Conservation (phyloP, 1,139 yeast species). For the Saccharomycopsis hybrid region DNA sequence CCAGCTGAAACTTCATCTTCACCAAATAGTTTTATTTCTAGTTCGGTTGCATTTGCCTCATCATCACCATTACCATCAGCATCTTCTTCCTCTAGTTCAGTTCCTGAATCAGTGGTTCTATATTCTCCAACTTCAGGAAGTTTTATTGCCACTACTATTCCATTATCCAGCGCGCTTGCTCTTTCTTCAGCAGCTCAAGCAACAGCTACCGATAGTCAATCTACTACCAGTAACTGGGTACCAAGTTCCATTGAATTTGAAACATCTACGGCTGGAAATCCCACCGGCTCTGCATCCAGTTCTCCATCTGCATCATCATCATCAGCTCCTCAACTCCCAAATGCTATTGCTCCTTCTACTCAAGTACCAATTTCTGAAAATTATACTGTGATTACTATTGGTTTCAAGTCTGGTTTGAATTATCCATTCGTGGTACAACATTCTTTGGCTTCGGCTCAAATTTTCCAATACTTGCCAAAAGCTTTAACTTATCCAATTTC, state of each 20-base stretch:
- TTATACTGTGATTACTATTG: conserved; percentile 55
- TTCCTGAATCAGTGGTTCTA: conserved; percentile 10
- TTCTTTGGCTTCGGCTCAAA: conserved; percentile 67
- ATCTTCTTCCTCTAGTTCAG: background rate
- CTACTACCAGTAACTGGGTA: conserved; percentile 10
- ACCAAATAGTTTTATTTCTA: no score
- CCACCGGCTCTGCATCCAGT: conserved; percentile 32
- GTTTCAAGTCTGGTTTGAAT: conserved; percentile 63
- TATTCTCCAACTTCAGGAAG: conserved; percentile 10
- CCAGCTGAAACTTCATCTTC: no score
- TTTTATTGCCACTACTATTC: conserved; percentile 15
- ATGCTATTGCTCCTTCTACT: conserved; percentile 55
- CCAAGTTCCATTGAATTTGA: conserved; percentile 15
- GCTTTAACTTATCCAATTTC: conserved; percentile 50
- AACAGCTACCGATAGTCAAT: background rate
- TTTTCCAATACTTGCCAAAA: conserved; percentile 61
- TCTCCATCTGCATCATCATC: conserved; percentile 29
- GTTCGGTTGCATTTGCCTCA: no score
- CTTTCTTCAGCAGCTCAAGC: background rate
- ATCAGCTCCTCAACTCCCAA: conserved; percentile 52
- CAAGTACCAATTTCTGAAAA: conserved; percentile 28
- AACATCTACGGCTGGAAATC: conserved; percentile 13
- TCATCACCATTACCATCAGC: background rate
- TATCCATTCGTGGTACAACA: conserved; percentile 66
- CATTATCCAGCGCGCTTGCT: conserved; percentile 22